phyloP scores from a whole-genome alignment of 2,329 filamentous ascomycete species.

The Rutstroemia sp. region DNA sequence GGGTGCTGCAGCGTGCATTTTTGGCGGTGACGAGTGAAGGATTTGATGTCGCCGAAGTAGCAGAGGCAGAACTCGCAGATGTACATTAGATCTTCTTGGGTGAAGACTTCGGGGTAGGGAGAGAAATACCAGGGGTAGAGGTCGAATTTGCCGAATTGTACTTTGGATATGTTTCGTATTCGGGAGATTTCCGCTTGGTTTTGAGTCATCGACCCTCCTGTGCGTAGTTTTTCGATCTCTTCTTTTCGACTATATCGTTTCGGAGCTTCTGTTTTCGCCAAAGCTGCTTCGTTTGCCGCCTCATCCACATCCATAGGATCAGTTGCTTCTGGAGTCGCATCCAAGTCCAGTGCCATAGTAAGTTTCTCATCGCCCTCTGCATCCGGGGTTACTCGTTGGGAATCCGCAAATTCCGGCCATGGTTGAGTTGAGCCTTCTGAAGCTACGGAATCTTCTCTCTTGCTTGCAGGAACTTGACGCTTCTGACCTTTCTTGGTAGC shows the following conservation, averaged over 20 bases:
- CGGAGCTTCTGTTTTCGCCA: constrained; percentile 29
- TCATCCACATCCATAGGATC: constrained; percentile 48
- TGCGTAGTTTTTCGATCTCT: constrained; percentile 93
- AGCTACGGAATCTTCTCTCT: constrained; percentile 27
- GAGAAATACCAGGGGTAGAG: constrained; percentile 99
- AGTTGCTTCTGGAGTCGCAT: constrained; percentile 26
- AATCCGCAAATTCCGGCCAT: constrained; percentile 27
- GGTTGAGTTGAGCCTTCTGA: constrained; percentile 26
- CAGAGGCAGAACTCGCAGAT: constrained; percentile 96
- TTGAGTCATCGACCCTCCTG: constrained; percentile 96
- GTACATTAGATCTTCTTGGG: constrained; percentile 82
- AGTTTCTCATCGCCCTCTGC: constrained; percentile 24
- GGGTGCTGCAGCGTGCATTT: constrained; percentile 92
- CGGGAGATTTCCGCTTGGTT: constrained; percentile 95
- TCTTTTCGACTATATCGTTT: constrained; percentile 66
- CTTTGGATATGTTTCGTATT: constrained; percentile 86
- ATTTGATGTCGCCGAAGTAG: constrained; percentile 78
- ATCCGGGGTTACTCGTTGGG: constrained; percentile 24
- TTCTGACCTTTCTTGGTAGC: constrained; percentile 36
- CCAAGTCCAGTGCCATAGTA: constrained; percentile 20
- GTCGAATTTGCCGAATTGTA: constrained; percentile 89
- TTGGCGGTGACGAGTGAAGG: constrained; percentile 75
- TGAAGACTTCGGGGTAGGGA: constrained; percentile 85
- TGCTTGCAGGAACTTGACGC: constrained; percentile 20
- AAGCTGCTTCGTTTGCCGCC: constrained; percentile 29